A percentile compares a stretch with the other conserved stretches of the same genome.
Conservation (phyloP, 352 stramenopile genomes). For the Pythium sukuiense region DNA sequence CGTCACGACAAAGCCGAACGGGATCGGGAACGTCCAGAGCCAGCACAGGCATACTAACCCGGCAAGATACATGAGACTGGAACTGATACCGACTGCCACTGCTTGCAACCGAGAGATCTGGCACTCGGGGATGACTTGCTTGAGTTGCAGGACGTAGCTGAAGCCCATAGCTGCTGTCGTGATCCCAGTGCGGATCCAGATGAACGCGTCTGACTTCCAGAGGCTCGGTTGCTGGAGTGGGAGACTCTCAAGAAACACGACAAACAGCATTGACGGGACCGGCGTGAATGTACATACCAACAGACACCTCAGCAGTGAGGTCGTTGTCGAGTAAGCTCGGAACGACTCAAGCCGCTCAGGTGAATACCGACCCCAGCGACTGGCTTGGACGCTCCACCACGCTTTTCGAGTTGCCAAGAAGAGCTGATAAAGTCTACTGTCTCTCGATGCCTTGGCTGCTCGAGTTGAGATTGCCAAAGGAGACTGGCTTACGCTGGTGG, state of each 20-base stretch:
- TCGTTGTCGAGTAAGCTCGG: background rate
- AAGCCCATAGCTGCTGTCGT: slow-evolving; percentile 8
- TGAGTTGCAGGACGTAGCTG: slow-evolving; percentile 10
- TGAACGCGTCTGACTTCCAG: background rate
- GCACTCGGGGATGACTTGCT: slow-evolving; percentile 13
- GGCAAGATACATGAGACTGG: background rate
- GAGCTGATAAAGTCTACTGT: too few species aligned
- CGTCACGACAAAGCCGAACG: slow-evolving; percentile 12
- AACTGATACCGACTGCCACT: background rate
- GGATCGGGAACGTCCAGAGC: slow-evolving; percentile 17
- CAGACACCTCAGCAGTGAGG: slow-evolving; percentile 9
- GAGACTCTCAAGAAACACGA: background rate
- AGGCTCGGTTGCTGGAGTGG: slow-evolving; percentile 1
- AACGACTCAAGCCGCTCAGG: background rate
- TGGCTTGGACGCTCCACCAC: slow-evolving; percentile 17
- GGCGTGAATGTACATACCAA: slow-evolving; percentile 7
- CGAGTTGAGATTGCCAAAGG: too few species aligned
- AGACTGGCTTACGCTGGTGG: too few species aligned
- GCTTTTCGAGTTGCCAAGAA: background rate
- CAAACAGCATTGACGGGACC: slow-evolving; percentile 13
- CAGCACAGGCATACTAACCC: background rate
- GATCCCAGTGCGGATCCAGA: slow-evolving; percentile 16
- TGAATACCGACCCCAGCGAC: slow-evolving; percentile 1
- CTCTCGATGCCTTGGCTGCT: too few species aligned
- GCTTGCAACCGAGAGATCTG: background rate